phyloP scores from a whole-genome alignment of 2,329 filamentous ascomycete species.

The Tricladium varicosporioides region DNA sequence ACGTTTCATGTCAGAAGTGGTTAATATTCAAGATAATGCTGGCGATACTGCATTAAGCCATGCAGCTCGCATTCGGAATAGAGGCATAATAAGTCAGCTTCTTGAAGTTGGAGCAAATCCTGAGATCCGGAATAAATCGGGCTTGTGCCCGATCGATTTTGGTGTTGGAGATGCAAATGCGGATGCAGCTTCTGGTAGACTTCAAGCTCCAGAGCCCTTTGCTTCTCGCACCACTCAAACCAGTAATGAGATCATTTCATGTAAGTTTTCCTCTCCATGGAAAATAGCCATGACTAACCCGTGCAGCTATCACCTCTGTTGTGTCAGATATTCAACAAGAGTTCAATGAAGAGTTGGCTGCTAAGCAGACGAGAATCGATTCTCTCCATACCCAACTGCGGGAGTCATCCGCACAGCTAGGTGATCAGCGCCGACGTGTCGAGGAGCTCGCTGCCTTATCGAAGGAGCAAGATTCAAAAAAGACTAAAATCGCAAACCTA shows the following conservation, averaged over 20 bases:
- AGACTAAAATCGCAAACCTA: conserved; percentile 75
- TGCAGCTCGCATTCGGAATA: conserved; percentile 87
- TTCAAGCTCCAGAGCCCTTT: conserved; percentile 45
- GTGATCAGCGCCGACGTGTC: conserved; percentile 71
- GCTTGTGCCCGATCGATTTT: conserved; percentile 88
- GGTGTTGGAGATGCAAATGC: conserved; percentile 71
- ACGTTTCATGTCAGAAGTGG: conserved; percentile 94
- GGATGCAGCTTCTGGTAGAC: conserved; percentile 42
- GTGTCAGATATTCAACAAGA: conserved; percentile 75
- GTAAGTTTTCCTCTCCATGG: conserved; percentile 50
- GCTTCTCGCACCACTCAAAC: conserved; percentile 58
- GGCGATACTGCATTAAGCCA: conserved; percentile 95
- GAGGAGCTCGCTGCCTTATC: conserved; percentile 67
- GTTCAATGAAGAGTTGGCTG: conserved; percentile 76
- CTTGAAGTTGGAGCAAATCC: conserved; percentile 93
- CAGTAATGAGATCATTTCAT: conserved; percentile 74
- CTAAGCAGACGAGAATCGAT: conserved; percentile 83
- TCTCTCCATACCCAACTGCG: conserved; percentile 77
- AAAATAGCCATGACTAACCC: conserved; percentile 34
- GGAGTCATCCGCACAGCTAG: conserved; percentile 74
- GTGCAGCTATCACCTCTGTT: conserved; percentile 75
- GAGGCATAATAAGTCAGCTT: conserved; percentile 94
- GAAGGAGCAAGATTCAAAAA: conserved; percentile 61
- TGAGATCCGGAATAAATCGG: conserved; percentile 86
- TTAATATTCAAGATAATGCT: conserved; percentile 90